Evolutionary conservation across 1,284 basidiomycete genomes (phyloP).

Genomic region (Gomphus bonarii): DNA sequence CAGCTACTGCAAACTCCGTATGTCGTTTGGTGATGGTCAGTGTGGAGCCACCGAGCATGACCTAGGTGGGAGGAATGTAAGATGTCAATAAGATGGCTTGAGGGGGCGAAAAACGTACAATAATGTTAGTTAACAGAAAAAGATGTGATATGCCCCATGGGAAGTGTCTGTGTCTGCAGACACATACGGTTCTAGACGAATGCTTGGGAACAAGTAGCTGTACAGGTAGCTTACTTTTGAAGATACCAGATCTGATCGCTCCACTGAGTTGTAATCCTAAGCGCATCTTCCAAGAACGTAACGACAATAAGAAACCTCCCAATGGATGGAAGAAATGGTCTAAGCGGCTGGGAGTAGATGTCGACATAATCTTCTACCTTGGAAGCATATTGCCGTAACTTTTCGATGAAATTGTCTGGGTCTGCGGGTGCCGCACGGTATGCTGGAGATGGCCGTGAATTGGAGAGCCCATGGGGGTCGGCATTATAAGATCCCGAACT

Average conservation of each 20-base stretch:
- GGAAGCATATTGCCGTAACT: constrained; percentile 67
- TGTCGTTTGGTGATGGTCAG: constrained; percentile 83
- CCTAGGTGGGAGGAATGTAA: constrained; percentile 33
- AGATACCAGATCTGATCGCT: constrained; percentile 95
- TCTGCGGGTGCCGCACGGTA: constrained; percentile 54
- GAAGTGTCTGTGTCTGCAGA: constrained; percentile 78
- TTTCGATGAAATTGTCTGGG: constrained; percentile 77
- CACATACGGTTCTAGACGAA: neutral
- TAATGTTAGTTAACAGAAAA: constrained; percentile 87
- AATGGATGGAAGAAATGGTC: constrained; percentile 90
- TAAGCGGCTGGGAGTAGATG: constrained; percentile 86
- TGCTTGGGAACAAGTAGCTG: constrained; percentile 11
- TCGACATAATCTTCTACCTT: constrained; percentile 91
- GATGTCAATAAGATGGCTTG: neutral
- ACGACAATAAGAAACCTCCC: constrained; percentile 97
- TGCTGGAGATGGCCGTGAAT: constrained; percentile 39
- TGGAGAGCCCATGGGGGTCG: constrained; percentile 67
- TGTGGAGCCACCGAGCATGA: constrained; percentile 83
- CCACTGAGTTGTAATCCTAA: constrained; percentile 93
- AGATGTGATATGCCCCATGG: constrained; percentile 90
- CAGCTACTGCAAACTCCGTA: constrained; percentile 84
- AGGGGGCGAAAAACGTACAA: constrained; percentile 48
- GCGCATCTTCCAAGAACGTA: constrained; percentile 95
- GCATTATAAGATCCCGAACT: constrained; percentile 33
- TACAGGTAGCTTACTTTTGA: constrained; percentile 56